Conservation (phyloP, 2,329 filamentous ascomycete species). For the Colletotrichum orbiculare region DNA sequence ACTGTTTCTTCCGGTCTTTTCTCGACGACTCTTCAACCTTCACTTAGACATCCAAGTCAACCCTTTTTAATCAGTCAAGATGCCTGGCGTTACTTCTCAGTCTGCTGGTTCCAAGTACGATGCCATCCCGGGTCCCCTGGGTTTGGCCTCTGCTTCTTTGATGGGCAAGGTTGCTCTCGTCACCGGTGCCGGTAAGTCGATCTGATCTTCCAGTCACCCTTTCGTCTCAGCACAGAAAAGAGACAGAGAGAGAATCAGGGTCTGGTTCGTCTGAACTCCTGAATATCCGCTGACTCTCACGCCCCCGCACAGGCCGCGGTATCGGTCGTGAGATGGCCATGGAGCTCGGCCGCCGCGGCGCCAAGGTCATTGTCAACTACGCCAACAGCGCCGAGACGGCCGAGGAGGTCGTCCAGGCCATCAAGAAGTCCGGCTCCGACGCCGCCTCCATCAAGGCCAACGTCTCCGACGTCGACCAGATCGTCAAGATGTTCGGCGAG, state of each 20-base stretch:
- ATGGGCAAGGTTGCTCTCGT: slow-evolving; percentile 88
- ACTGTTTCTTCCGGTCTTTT: slow-evolving; percentile 15
- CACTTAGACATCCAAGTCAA: not conserved
- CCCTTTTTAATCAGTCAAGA: slow-evolving; percentile 39
- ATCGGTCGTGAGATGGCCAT: slow-evolving; percentile 69
- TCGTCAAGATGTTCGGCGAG: slow-evolving; percentile 70
- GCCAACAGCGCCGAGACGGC: slow-evolving; percentile 67
- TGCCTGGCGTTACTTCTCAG: slow-evolving; percentile 45
- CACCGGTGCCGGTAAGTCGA: slow-evolving; percentile 68
- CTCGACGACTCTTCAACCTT: slow-evolving; percentile 6
- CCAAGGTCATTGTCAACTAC: slow-evolving; percentile 69
- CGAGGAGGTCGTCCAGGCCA: slow-evolving; percentile 62
- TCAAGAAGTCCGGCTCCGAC: slow-evolving; percentile 67
- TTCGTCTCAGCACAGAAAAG: not conserved
- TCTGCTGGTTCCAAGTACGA: slow-evolving; percentile 47
- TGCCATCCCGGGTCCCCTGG: slow-evolving; percentile 51
- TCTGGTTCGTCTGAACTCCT: slow-evolving; percentile 19
- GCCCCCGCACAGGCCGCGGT: slow-evolving; percentile 57
- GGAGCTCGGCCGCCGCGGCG: slow-evolving; percentile 66
- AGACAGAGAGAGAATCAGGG: not conserved
- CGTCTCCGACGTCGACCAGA: slow-evolving; percentile 72
- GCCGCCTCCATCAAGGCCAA: slow-evolving; percentile 75
- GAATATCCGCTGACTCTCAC: not conserved
- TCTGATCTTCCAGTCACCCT: not conserved
- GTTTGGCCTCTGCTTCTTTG: slow-evolving; percentile 66